phyloP scores from a whole-genome alignment of 225 moss, liverwort and hornwort genomes.

The Physcomitrellopsis africana region DNA sequence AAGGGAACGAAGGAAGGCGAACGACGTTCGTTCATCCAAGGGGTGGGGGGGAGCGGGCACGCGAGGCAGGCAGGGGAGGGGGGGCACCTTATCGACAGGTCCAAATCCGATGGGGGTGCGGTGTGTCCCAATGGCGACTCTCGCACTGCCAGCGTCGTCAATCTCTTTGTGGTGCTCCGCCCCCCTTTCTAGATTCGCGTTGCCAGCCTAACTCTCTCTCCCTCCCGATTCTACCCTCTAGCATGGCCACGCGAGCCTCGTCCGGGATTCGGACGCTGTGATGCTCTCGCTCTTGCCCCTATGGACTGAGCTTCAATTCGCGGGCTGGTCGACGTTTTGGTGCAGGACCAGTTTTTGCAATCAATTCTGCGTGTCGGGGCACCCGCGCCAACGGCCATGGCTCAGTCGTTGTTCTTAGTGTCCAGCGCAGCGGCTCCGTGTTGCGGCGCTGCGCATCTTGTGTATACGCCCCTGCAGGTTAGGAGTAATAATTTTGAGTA shows the following conservation, averaged over 20 bases:
- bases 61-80: too few species aligned
- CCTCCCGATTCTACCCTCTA: too few species aligned
- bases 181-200: neutral
- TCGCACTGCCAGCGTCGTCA: neutral
- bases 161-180: conserved; percentile 21
- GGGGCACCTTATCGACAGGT: too few species aligned
- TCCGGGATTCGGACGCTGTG: neutral
- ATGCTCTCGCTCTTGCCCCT: conserved; percentile 12
- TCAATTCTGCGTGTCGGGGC: conserved; percentile 13
- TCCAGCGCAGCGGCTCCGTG: conserved; percentile 36
- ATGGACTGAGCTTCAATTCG: conserved; percentile 23
- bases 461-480: conserved; percentile 40
- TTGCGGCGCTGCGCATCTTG: conserved; percentile 27
- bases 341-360: neutral
- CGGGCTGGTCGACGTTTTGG: neutral
- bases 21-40: too few species aligned
- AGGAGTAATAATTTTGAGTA: neutral
- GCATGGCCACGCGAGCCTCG: conserved; percentile 4
- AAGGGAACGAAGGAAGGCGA: too few species aligned
- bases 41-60: too few species aligned
- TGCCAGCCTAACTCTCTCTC: neutral
- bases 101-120: too few species aligned
- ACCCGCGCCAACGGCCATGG: conserved; percentile 42
- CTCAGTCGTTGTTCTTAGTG: conserved; percentile 47
- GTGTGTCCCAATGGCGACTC: conserved; percentile 35